Evolutionary conservation across 768 basidiomycete genomes (phyloP).

Genomic region (Tylopilus intermedius): DNA sequence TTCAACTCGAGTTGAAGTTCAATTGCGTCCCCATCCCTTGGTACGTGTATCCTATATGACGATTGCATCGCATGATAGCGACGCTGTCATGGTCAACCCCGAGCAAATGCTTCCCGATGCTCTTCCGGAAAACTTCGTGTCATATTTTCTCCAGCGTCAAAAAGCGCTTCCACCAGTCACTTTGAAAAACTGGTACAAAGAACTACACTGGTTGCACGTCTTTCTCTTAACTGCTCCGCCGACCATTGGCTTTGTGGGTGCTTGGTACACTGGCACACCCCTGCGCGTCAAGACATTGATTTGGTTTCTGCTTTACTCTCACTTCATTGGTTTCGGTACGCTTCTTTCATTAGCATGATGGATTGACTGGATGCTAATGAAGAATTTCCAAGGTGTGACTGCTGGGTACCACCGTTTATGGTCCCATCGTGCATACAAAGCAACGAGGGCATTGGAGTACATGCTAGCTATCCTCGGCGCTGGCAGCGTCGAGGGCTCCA

Average conservation of each 20-base stretch:
- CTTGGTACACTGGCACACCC: constrained; percentile 2
- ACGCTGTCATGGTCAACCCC: constrained; percentile 1
- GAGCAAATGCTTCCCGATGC: constrained; percentile 1
- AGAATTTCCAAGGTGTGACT: constrained; percentile 50
- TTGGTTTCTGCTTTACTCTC: constrained; percentile 39
- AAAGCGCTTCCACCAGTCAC: constrained; percentile 6
- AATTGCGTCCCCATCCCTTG: not conserved
- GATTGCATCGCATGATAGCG: not conserved
- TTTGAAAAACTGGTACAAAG: constrained; percentile 11
- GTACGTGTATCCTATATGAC: not conserved
- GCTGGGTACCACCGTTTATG: constrained; percentile 93
- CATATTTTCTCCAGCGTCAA: constrained; percentile 7
- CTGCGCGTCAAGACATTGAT: not conserved
- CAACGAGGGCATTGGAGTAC: constrained; percentile 77
- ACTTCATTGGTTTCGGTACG: constrained; percentile 69
- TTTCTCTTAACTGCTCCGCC: constrained; percentile 4
- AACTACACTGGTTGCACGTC: constrained; percentile 6
- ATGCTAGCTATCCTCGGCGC: constrained; percentile 77
- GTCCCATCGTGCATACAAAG: constrained; percentile 92
- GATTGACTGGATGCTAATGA: not conserved
- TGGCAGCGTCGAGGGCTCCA: constrained; percentile 88
- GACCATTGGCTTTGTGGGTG: not conserved
- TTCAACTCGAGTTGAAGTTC: no score
- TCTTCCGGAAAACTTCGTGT: constrained; percentile 7
- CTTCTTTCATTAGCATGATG: constrained; percentile 8